Percentiles rank a stretch among this genome's conserved stretches.
These are phyloP conservation scores for Cryptococcus sp. DNA, from an alignment of 1,284 basidiomycete species.

Conservation along the genomic window DNA sequence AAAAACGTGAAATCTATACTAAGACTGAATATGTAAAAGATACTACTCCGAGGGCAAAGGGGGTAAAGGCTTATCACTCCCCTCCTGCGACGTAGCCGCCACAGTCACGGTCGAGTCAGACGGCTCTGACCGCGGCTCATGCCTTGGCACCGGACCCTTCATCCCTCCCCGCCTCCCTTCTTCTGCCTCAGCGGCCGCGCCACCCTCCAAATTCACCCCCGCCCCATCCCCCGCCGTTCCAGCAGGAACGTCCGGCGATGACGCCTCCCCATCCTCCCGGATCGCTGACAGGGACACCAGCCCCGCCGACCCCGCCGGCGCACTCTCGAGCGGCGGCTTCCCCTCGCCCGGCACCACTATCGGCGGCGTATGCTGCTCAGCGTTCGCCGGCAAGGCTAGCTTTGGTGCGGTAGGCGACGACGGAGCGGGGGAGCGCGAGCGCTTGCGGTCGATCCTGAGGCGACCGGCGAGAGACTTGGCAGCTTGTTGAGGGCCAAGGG, in stretches of 20 bases:
- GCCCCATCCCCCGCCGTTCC: no score
- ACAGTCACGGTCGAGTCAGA: not conserved
- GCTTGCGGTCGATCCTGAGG: slow-evolving; percentile 41
- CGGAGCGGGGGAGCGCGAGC: slow-evolving; percentile 4
- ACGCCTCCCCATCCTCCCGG: not conserved
- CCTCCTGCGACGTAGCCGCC: not conserved
- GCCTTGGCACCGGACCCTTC: not conserved
- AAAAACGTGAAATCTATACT: not conserved
- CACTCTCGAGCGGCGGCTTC: not conserved
- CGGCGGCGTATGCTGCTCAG: not conserved
- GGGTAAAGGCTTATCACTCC: slow-evolving; percentile 18
- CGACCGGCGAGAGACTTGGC: slow-evolving; percentile 41
- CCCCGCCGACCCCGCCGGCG: not conserved
- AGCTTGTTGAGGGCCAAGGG: slow-evolving; percentile 41
- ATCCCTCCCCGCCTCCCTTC: not conserved
- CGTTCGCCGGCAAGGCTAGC: not conserved
- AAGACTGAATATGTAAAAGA: not conserved
- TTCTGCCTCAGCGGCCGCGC: no score
- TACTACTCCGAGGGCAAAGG: slow-evolving; percentile 14
- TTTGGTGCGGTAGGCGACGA: slow-evolving; percentile 6
- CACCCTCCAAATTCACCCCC: no score
- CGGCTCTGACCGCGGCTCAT: not conserved
- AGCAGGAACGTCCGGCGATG: no score
- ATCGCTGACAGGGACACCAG: not conserved
- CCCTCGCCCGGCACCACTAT: not conserved